phyloP scores from a whole-genome alignment of 139 green algal species.

The Chlamydomonas eustigma region DNA sequence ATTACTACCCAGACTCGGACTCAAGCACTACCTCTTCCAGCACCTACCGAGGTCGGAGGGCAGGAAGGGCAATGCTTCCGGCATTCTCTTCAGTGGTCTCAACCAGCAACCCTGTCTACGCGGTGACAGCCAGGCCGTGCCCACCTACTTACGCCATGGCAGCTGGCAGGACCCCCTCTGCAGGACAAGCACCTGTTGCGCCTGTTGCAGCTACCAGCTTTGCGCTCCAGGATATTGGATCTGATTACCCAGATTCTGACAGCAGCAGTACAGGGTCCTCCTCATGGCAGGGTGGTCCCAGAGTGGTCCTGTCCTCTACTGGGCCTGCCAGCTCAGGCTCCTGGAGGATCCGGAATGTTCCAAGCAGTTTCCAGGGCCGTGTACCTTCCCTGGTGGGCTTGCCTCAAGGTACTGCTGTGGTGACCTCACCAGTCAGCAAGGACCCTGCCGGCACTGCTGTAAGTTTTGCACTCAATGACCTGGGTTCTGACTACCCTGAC shows the following conservation, averaged over 20 bases:
- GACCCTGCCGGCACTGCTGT: too few species aligned
- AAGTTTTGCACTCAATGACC: neutral
- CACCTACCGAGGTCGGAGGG: neutral
- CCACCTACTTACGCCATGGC: too few species aligned
- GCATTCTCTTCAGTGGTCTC: neutral
- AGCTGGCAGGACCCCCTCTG: neutral
- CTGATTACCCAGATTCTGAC: neutral
- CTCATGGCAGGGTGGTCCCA: neutral
- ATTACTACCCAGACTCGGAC: neutral
- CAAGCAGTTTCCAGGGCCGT: too few species aligned
- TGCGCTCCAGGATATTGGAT: neutral
- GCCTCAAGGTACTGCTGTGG: neutral
- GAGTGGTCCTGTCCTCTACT: neutral
- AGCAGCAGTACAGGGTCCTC: neutral
- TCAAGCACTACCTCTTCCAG: neutral
- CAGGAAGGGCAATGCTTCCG: neutral
- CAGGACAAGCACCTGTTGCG: too few species aligned
- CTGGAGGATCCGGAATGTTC: too few species aligned
- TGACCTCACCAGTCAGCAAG: too few species aligned
- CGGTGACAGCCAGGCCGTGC: too few species aligned
- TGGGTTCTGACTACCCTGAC: neutral
- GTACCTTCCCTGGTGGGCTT: too few species aligned
- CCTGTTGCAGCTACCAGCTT: neutral
- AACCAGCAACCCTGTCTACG: neutral
- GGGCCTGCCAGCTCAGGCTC: too few species aligned